Base-by-base conservation (phyloP, 352 stramenopile species). In the Phytophthora syringae region DNA sequence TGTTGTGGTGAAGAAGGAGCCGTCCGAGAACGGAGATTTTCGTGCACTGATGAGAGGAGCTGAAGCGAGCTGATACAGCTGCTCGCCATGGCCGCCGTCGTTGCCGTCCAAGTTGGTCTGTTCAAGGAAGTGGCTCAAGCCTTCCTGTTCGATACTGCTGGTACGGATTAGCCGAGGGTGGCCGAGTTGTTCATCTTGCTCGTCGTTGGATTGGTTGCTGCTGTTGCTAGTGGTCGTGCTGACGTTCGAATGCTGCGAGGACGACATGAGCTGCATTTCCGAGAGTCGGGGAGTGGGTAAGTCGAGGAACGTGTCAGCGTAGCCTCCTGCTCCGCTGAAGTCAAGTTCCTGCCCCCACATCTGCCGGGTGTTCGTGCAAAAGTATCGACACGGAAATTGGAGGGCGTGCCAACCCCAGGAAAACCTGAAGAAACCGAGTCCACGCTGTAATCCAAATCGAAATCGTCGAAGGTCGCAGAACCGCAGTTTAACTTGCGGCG, bases 241-340 rank as follows among this genome's bases (percentile, higher is more conserved):
- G 15, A 48, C 37, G 28, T 67, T 70, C 25, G 67, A 69, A 30
- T 73, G 67, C 28, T 51, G 64, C 16, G 62, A 70, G 21, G 21
- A 67, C 1, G 62, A 58, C 15, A 76, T 51, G 21, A 61, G 64
- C 0, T 74, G 67, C 54, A 89, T 84, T 16, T 80, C 79, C 10
- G 77, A 64, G 1, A 69, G 76, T 25, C 88, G 87, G n/a, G 86
- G 83, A 2, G 82, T 92, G 9, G 82, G 82, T 3, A 92, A 56
- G 61, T 94, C 86, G 9, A 94, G 56, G 45, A 94, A 94, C 7
- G 83, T 92, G 47, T 92, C 79, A 18, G 82, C 80, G 52, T 88
- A 75, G 6, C 36, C 63, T 12, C 63, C 60, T 9, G 62, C 45
- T n/a, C 50, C 68, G 5, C 43, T 50, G 27, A 94, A 84, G 36